These are phyloP conservation scores for Barnettozyma sp. DNA, from an alignment of 805 yeast genomes.

Conservation along the genomic window DNA sequence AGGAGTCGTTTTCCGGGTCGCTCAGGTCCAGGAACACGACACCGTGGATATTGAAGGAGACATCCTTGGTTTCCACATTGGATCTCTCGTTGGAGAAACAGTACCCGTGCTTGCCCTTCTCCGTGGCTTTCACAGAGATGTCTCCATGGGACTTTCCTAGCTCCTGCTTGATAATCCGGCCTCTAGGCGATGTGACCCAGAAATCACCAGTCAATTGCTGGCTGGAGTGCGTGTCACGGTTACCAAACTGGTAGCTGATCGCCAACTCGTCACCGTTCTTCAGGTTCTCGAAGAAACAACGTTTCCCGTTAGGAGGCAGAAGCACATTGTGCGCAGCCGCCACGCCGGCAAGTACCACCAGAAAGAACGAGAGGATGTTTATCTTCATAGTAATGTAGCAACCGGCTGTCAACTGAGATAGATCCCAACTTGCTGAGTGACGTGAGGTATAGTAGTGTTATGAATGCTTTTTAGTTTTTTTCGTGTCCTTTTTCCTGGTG, in stretches of 20 bases:
- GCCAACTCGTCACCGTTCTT: slow-evolving; percentile 81
- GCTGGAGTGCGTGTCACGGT: slow-evolving; percentile 67
- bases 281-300: slow-evolving; percentile 82
- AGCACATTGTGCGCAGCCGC: slow-evolving; percentile 69
- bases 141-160: slow-evolving; percentile 75
- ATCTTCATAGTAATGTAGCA: too few relatives aligned
- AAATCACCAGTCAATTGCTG: slow-evolving; percentile 67
- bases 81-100: slow-evolving; percentile 89
- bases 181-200: slow-evolving; percentile 27
- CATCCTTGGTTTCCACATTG: slow-evolving; percentile 71
- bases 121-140: slow-evolving; percentile 54
- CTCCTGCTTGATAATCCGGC: slow-evolving; percentile 44
- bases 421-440: too few relatives aligned
- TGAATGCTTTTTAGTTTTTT: too few relatives aligned
- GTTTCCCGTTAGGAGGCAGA: slow-evolving; percentile 75
- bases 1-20: slow-evolving; percentile 65
- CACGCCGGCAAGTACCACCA: slow-evolving; percentile 9
- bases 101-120: slow-evolving; percentile 71
- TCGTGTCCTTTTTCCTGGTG: too few relatives aligned
- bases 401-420: too few relatives aligned
- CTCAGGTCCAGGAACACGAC: slow-evolving; percentile 78
- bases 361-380: slow-evolving; percentile 4
- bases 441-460: too few relatives aligned
- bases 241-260: slow-evolving; percentile 88
- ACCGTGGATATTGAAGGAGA: slow-evolving; percentile 92